Base-by-base conservation (phyloP, 139 green algal genomes). In the Chlamydomonas sp. region DNA sequence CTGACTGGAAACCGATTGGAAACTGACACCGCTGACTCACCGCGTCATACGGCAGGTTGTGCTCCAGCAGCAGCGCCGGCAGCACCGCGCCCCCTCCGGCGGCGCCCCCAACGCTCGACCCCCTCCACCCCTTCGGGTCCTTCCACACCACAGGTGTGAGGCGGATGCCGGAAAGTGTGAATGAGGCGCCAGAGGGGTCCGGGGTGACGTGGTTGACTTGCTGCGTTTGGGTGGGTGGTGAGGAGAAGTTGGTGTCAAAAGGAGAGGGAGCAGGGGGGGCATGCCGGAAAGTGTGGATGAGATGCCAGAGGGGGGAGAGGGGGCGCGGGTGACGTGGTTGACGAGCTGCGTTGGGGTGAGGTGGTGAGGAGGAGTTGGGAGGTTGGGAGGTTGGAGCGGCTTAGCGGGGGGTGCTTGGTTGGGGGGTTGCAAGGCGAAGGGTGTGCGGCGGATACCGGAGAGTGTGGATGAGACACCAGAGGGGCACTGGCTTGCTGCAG, bases 31-130 rank as follows among this genome's bases (percentile, higher is more conserved):
- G n/a, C n/a, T n/a, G n/a, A n/a, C 77, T 66, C 22, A 63, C 66
- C n/a, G 73, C 47, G 58, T 83, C 68, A 34, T 83, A 83, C 20
- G 77, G 72, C 28, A 77, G 54, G 38, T 83, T 83, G 73, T 83
- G 77, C 60, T 83, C 77, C 5, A 83, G 48, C n/a, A 79, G 63
- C 6, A 83, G 69, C 2, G 73, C 77, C 20, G 76, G 60, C 35
- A 72, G 63, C 33, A 62, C n/a, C 35, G 0, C 48, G 49, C 13
- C 69, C 71, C 2, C 59, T 58, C 26, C 76, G 65, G 10, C 34
- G 26, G 72, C 76, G 79, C 1, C 75, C 65, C 38, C 77, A 83
- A 2, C n/a, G n/a, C n/a, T n/a, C n/a, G n/a, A n/a, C n/a, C n/a
- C n/a, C n/a, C n/a, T n/a, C n/a, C n/a, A n/a, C n/a, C n/a, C n/a